Evolutionary conservation across 2,329 filamentous ascomycete genomes (phyloP).

Genomic region (Aspergillus sclerotialis): DNA sequence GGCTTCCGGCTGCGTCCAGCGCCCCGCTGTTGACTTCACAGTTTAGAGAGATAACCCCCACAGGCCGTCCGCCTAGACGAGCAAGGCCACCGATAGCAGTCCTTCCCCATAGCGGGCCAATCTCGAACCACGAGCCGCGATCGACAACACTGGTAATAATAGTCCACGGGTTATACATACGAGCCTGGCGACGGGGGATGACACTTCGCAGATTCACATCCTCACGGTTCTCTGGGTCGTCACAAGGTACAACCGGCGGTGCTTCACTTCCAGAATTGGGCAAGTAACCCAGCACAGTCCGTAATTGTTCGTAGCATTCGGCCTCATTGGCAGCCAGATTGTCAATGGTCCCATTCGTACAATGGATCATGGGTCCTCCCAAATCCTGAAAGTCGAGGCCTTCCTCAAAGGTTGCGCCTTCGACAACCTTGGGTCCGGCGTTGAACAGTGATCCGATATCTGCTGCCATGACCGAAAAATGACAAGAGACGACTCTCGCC

Average conservation of each 20-base stretch:
- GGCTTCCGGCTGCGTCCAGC: conserved; percentile 53
- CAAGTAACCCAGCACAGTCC: conserved; percentile 50
- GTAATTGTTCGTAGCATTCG: conserved; percentile 56
- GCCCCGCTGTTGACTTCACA: conserved; percentile 57
- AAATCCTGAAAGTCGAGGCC: conserved; percentile 52
- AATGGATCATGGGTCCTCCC: conserved; percentile 56
- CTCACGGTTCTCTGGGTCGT: conserved; percentile 45
- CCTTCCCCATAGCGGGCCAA: conserved; percentile 56
- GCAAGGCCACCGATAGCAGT: conserved; percentile 57
- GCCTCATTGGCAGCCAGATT: conserved; percentile 55
- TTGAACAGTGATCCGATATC: conserved; percentile 58
- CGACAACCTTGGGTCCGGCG: conserved; percentile 57
- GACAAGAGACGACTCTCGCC: conserved; percentile 54
- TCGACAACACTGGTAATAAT: conserved; percentile 55
- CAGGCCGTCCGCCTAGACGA: conserved; percentile 48
- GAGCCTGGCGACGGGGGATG: conserved; percentile 50
- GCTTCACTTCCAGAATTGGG: conserved; percentile 51
- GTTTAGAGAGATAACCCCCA: conserved; percentile 55
- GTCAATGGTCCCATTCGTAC: conserved; percentile 60
- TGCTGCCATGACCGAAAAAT: conserved; percentile 60
- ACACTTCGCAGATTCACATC: conserved; percentile 47
- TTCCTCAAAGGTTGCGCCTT: conserved; percentile 58
- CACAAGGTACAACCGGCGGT: conserved; percentile 42
- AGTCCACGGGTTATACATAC: conserved; percentile 54
- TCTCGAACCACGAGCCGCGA: conserved; percentile 54